A percentile compares a stretch with the other conserved stretches of the same genome.
Evolutionary conservation across 352 stramenopile species (phyloP).

Genomic region (Thraustochytrium striatum): DNA sequence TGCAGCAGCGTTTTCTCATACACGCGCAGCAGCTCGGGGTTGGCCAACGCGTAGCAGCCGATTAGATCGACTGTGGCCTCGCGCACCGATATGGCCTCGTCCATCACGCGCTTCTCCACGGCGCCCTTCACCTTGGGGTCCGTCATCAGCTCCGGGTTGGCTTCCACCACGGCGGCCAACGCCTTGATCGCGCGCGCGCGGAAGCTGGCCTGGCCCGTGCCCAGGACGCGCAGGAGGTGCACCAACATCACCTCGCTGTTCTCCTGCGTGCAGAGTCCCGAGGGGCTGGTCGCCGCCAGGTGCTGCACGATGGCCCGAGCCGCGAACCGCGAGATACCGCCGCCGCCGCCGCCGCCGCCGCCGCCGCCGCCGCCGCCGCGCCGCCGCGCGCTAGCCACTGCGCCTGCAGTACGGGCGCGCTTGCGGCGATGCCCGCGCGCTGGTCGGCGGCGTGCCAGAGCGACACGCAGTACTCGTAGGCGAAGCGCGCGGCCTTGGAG

Average conservation of each 20-base stretch:
- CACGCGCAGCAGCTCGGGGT: slow-evolving; percentile 59
- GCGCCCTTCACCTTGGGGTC: slow-evolving; percentile 61
- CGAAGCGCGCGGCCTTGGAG: not conserved
- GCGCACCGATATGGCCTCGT: slow-evolving; percentile 67
- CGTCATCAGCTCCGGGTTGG: slow-evolving; percentile 64
- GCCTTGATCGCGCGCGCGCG: slow-evolving; percentile 68
- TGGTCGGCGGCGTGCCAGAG: not conserved
- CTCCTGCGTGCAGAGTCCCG: slow-evolving; percentile 36
- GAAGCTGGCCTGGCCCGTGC: slow-evolving; percentile 56
- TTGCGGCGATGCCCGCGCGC: not conserved
- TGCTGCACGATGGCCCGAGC: not conserved
- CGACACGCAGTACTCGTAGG: slow-evolving; percentile 38
- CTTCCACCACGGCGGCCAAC: slow-evolving; percentile 62
- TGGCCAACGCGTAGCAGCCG: slow-evolving; percentile 63
- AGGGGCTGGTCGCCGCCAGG: not conserved
- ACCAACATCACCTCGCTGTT: slow-evolving; percentile 59
- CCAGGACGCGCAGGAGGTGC: slow-evolving; percentile 61
- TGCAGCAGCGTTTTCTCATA: slow-evolving; percentile 65
- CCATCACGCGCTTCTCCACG: slow-evolving; percentile 63
- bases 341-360: not conserved
- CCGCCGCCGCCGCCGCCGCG: not conserved
- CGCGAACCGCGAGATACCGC: not conserved
- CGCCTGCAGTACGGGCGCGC: not conserved
- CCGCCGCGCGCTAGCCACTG: not conserved
- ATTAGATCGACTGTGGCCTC: slow-evolving; percentile 67